These are phyloP conservation scores for Fonsecaea monophora DNA, from an alignment of 2,329 filamentous ascomycete genomes.

Conservation along the genomic window DNA sequence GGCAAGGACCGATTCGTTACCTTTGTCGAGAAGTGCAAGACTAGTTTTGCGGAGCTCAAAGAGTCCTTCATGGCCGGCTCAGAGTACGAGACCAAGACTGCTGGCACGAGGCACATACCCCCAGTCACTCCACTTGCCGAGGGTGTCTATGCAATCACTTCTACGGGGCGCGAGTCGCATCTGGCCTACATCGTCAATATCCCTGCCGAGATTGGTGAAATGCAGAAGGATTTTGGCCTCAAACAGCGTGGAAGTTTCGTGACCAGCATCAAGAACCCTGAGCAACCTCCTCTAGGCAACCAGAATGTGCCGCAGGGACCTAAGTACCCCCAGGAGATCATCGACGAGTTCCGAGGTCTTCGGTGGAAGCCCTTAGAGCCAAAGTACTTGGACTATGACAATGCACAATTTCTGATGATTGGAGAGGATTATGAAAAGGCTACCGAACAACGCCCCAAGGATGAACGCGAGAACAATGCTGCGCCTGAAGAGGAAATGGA, in stretches of 20 bases:
- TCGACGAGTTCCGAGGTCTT: slow-evolving; percentile 73
- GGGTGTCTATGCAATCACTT: slow-evolving; percentile 82
- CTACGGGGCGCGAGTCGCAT: slow-evolving; percentile 73
- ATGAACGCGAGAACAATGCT: slow-evolving; percentile 60
- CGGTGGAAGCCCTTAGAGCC: slow-evolving; percentile 79
- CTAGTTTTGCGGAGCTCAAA: slow-evolving; percentile 72
- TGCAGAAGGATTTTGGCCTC: slow-evolving; percentile 78
- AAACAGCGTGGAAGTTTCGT: slow-evolving; percentile 76
- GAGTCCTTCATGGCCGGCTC: slow-evolving; percentile 71
- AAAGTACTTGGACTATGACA: slow-evolving; percentile 74
- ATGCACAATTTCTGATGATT: slow-evolving; percentile 79
- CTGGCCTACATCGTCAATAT: slow-evolving; percentile 81
- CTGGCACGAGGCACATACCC: slow-evolving; percentile 70
- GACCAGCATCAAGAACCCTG: slow-evolving; percentile 79
- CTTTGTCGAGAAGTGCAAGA: slow-evolving; percentile 78
- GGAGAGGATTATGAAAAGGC: slow-evolving; percentile 65
- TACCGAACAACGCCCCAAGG: slow-evolving; percentile 61
- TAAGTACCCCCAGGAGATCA: slow-evolving; percentile 73
- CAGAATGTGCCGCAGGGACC: slow-evolving; percentile 69
- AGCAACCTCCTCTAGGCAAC: slow-evolving; percentile 68
- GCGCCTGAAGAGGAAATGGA: slow-evolving; percentile 72
- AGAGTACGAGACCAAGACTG: slow-evolving; percentile 78
- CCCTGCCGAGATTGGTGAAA: slow-evolving; percentile 70
- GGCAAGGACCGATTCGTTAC: slow-evolving; percentile 75
- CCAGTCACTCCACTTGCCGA: slow-evolving; percentile 79